These are phyloP conservation scores for Beauveria medogensis DNA, from an alignment of 2,329 filamentous ascomycete species.

Conservation along the genomic window DNA sequence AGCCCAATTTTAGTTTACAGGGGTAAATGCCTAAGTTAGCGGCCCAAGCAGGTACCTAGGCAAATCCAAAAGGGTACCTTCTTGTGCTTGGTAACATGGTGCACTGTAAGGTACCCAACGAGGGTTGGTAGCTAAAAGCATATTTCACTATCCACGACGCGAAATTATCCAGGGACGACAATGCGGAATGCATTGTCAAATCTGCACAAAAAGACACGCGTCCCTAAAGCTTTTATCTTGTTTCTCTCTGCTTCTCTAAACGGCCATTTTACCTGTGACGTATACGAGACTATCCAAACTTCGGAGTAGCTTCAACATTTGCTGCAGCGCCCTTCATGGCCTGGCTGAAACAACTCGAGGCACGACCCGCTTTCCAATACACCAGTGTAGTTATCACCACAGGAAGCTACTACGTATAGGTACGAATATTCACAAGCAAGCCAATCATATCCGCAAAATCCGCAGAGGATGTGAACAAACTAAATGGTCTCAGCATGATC, in stretches of 20 bases:
- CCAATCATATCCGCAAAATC: not conserved
- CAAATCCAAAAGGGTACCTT: not conserved
- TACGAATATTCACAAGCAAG: too few species aligned
- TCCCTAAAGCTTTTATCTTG: not conserved
- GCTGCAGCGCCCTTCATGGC: slow-evolving; percentile 11
- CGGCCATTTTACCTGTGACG: not conserved
- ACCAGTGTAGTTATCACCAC: not conserved
- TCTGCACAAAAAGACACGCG: not conserved
- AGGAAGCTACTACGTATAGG: not conserved
- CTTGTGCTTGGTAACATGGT: too few species aligned
- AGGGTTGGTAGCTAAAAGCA: too few species aligned
- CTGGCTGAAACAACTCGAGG: slow-evolving; percentile 16
- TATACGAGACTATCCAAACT: not conserved
- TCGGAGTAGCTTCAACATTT: not conserved
- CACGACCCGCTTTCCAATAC: slow-evolving; percentile 8
- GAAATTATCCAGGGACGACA: not conserved
- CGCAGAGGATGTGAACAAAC: not conserved
- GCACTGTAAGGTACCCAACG: too few species aligned
- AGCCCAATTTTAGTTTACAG: not conserved
- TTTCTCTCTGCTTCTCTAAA: not conserved
- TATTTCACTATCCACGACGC: too few species aligned
- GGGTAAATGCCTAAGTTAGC: not conserved
- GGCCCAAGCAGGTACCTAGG: not conserved
- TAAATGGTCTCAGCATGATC: too few species aligned
- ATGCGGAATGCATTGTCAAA: not conserved